These are phyloP conservation scores for Tilletia indica DNA, from an alignment of 1,284 basidiomycete species.

Conservation along the genomic window DNA sequence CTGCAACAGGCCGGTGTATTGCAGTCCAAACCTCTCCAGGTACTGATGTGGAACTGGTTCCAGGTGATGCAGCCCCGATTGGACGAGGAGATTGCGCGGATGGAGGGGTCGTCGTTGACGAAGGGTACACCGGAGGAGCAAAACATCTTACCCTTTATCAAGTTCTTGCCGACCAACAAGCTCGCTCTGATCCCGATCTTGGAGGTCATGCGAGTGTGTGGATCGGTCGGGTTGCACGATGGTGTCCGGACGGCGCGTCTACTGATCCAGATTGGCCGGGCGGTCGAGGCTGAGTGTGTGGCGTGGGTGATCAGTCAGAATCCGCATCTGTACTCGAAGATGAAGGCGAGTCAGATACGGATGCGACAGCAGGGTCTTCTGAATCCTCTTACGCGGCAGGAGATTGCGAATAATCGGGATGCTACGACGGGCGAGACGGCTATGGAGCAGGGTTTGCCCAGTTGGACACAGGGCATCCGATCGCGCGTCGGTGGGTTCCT, in stretches of 20 bases:
- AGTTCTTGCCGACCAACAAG: slow-evolving; percentile 72
- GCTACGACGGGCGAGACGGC: slow-evolving; percentile 62
- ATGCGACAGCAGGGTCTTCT: background rate
- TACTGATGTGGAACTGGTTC: slow-evolving; percentile 56
- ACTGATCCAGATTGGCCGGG: slow-evolving; percentile 76
- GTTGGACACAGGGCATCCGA: slow-evolving; percentile 70
- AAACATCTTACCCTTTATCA: slow-evolving; percentile 65
- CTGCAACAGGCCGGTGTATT: slow-evolving; percentile 37
- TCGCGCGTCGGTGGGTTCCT: slow-evolving; percentile 80
- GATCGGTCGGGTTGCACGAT: slow-evolving; percentile 73
- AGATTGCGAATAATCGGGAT: slow-evolving; percentile 50
- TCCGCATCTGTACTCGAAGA: background rate
- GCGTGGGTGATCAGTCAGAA: slow-evolving; percentile 19
- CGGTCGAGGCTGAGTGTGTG: slow-evolving; percentile 72
- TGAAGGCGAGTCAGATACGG: background rate
- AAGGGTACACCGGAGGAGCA: background rate
- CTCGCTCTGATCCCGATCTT: slow-evolving; percentile 86
- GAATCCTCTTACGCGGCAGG: background rate
- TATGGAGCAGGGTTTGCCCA: slow-evolving; percentile 64
- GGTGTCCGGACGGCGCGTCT: slow-evolving; percentile 90
- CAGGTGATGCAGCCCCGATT: slow-evolving; percentile 39
- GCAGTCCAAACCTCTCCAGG: slow-evolving; percentile 44
- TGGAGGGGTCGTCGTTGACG: slow-evolving; percentile 15
- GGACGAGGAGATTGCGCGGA: slow-evolving; percentile 32
- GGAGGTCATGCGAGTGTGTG: slow-evolving; percentile 78